Conservation (phyloP, 805 yeast species). For the Lachancea quebecensis region DNA sequence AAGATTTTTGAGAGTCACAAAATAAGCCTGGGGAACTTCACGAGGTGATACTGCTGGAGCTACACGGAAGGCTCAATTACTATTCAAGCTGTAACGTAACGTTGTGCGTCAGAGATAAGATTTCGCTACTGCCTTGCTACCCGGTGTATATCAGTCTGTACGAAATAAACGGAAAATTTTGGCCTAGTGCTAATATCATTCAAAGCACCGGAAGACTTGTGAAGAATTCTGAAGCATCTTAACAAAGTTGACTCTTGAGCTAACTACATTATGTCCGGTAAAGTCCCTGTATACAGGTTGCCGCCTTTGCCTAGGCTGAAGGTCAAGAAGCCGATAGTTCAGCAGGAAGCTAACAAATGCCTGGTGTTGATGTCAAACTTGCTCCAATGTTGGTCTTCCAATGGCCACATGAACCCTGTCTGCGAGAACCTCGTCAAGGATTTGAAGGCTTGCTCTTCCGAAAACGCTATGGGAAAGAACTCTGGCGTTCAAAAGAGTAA, state of each 20-base stretch:
- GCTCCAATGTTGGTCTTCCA: conserved; percentile 93
- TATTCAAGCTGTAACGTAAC: too few relatives aligned
- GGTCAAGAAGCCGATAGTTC: conserved; percentile 56
- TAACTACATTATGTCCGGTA: conserved; percentile 27
- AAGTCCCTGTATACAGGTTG: conserved; percentile 37
- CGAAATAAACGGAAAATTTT: too few relatives aligned
- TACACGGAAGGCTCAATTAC: too few relatives aligned
- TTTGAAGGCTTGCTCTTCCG: conserved; percentile 66
- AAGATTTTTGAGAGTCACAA: too few relatives aligned
- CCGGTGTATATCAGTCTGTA: too few relatives aligned
- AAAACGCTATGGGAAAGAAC: conserved; percentile 22
- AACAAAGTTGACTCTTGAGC: not conserved
- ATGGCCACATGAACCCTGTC: conserved; percentile 69
- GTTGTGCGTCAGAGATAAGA: too few relatives aligned
- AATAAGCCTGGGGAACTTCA: too few relatives aligned
- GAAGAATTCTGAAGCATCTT: too few relatives aligned
- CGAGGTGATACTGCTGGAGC: too few relatives aligned
- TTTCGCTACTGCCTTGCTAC: too few relatives aligned
- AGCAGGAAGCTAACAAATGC: conserved; percentile 62
- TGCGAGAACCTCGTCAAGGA: conserved; percentile 64
- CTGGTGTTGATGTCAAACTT: conserved; percentile 75
- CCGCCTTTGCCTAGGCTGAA: conserved; percentile 73
- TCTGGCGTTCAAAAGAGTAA: conserved; percentile 32
- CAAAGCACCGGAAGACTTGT: too few relatives aligned
- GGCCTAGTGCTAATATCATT: too few relatives aligned